Evolutionary conservation across 2,329 filamentous ascomycete genomes (phyloP), one percentile per base, ranked within the genome.

Genomic region (Fusarium robinianum): DNA sequence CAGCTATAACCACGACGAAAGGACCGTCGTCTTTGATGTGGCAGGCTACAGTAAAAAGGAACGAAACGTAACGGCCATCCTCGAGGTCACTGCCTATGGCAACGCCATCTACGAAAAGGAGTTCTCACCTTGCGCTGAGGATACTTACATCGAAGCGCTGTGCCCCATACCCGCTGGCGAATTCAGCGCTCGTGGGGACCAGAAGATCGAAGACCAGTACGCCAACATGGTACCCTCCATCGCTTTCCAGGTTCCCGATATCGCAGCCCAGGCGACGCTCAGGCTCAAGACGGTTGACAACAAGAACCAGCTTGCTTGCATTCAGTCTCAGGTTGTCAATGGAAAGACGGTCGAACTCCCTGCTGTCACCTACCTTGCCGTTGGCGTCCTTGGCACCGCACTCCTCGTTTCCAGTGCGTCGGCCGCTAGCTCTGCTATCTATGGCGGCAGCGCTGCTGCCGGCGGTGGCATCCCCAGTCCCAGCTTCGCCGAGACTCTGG

Each of bases 171-270:
- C 91, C 9, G 73, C 76, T 4, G 87, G 88, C 16, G 71, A 68
- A 5, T 99, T 97, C 62, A 70, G 81, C 10, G 90, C 92, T 6
- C 71, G 73, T 29, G 92, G 90, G 32, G 72, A 71, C 4, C 86
- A 94, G 66, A 69, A 75, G 19, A 87, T 99, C 25, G 87, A 90
- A 11, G 69, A 79, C 0, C 63, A 83, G 49, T 92, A 84, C 63
- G 83, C 88, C 42, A 77, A 77, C 40, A 72, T 87, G 69, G 92
- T 99, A 26, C 94, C 94, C 2, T 73, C 81, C 3, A 95, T 99
- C 55, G 92, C 92, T 9, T 99, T 96, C 72, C 80, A 81, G 49
- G 77, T 99, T 21, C 94, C 94, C 35, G 91, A 99, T 65, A 86
- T 99, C 57, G 85, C 92, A 41, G 92, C 92, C 24, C 72, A 85